Evolutionary conservation across 139 green algal species (phyloP), one percentile per base, ranked within the genome.

Genomic region (Yamagishiella unicocca): DNA sequence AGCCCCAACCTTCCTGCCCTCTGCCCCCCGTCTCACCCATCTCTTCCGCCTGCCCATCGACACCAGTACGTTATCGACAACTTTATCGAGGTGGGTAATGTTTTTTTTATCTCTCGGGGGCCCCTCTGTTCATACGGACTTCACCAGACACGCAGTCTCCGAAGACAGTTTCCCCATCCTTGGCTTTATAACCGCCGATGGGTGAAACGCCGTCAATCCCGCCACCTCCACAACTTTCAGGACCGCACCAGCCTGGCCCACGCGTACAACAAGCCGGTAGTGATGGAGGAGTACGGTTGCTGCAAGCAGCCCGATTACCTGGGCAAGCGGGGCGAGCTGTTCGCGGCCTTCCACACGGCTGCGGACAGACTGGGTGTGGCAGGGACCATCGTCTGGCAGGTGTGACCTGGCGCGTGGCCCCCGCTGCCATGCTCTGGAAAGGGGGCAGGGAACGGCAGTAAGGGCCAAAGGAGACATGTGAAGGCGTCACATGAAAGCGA

Each of bases 241-340:
- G 82, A 91, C 67, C 83, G 91, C n/a, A 83, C 79, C 40, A 43
- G 71, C 17, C 70, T 91, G 66, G 91, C 85, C 4, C 66, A 90
- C 58, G 46, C 81, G 22, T 53, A 38, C 25, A 73, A 80, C 35
- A 93, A 92, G 81, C 91, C 91, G 7, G 85, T 93, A 31, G 85
- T 93, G 43, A 80, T 93, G 79, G 91, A 93, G 58, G 91, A 93
- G 67, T 91, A 87, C 50, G 89, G 91, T 17, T 85, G 78, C 55
- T 85, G 78, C 58, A 85, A 85, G 78, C 22, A 37, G 38, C 3
- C 25, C 10, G 78, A 85, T 37, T 85, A 85, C 78, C 43, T 55
- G 40, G 78, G 78, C 78, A 85, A 85, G 54, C 58, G 78, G 22
- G 27, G 58, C 35, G 19, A 74, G 35, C 31, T 85, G 58, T 74